Conservation (phyloP, 495 filamentous ascomycete species). For the Aspergillus carlsbadensis region DNA sequence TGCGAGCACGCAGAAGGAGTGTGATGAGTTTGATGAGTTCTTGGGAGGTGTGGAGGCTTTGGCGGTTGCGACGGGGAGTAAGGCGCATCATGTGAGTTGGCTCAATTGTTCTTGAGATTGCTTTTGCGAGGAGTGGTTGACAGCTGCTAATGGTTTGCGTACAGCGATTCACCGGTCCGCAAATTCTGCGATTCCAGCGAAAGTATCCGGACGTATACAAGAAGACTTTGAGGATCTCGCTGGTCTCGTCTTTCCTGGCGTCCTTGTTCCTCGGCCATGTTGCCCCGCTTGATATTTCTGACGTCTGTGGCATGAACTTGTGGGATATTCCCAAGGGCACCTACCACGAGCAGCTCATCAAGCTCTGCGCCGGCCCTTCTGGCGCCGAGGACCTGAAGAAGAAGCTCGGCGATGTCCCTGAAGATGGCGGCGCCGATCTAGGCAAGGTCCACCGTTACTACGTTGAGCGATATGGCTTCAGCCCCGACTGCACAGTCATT, state of each 20-base stretch:
- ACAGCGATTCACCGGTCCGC: constrained; percentile 95
- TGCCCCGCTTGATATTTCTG: constrained; percentile 88
- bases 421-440: constrained; percentile 76
- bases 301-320: constrained; percentile 95
- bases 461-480: constrained; percentile 73
- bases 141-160: neutral
- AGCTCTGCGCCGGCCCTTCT: constrained; percentile 70
- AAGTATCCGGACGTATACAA: constrained; percentile 79
- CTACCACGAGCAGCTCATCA: constrained; percentile 73
- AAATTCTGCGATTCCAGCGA: constrained; percentile 83
- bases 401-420: constrained; percentile 78
- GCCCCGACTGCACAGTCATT: constrained; percentile 67
- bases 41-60: constrained; percentile 65
- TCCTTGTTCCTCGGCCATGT: constrained; percentile 84
- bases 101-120: constrained; percentile 22
- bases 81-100: constrained; percentile 84
- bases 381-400: constrained; percentile 65
- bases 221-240: constrained; percentile 78
- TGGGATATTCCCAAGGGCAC: constrained; percentile 78
- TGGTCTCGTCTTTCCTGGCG: constrained; percentile 93
- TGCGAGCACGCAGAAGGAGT: constrained; percentile 86
- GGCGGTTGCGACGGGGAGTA: constrained; percentile 80
- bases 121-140: neutral
- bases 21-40: constrained; percentile 76
- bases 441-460: constrained; percentile 77